Evolutionary conservation across 495 filamentous ascomycete species (phyloP).

Genomic region (Aspergillus indologenus): DNA sequence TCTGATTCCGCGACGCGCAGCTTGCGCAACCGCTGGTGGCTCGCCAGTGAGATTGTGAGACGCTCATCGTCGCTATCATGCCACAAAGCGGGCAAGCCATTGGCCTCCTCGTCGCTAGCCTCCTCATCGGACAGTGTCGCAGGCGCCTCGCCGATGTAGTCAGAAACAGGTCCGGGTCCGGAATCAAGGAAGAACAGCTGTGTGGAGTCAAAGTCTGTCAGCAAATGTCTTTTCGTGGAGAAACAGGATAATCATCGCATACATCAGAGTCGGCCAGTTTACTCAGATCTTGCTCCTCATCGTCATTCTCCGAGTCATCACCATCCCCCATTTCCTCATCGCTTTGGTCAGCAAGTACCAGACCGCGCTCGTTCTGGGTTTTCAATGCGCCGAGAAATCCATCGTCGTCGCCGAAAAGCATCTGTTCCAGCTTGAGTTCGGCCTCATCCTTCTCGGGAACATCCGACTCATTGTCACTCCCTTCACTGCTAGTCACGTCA

Average conservation of each 20-base stretch:
- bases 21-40: conserved; percentile 71
- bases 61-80: conserved; percentile 95
- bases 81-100: conserved; percentile 61
- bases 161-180: conserved; percentile 45
- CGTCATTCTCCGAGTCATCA: conserved; percentile 24
- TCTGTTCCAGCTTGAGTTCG: conserved; percentile 77
- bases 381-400: conserved; percentile 73
- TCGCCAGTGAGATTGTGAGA: conserved; percentile 74
- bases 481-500: conserved; percentile 23
- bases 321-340: conserved; percentile 37
- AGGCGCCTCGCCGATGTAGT: conserved; percentile 39
- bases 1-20: conserved; percentile 74
- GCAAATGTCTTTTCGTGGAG: conserved; percentile 27
- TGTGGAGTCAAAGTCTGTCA: not conserved
- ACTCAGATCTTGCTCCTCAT: conserved; percentile 35
- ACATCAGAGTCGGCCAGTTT: conserved; percentile 64
- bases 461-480: conserved; percentile 38
- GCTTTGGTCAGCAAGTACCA: conserved; percentile 32
- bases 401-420: conserved; percentile 82
- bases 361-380: conserved; percentile 32
- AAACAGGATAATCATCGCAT: conserved; percentile 25
- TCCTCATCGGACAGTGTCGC: conserved; percentile 31
- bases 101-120: conserved; percentile 28
- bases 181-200: conserved; percentile 72
- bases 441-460: conserved; percentile 67